These are phyloP conservation scores for Sporothrix pseudoabietina DNA, from an alignment of 2,329 filamentous ascomycete species.

Conservation along the genomic window DNA sequence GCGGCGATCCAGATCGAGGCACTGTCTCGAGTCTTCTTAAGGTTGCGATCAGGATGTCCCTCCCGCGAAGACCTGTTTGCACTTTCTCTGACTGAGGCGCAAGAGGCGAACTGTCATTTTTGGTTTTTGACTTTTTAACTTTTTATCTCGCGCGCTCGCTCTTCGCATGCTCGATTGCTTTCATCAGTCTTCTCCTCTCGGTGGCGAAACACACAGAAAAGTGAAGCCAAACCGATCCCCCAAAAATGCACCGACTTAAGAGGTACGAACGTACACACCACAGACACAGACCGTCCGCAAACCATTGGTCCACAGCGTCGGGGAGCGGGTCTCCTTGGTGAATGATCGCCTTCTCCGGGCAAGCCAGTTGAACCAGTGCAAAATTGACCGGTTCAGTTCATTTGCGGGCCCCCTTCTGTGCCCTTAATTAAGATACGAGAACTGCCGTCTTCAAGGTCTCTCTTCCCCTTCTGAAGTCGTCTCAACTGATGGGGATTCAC, in stretches of 20 bases:
- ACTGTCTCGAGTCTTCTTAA: neutral
- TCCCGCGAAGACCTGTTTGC: neutral
- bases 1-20: conserved; percentile 13
- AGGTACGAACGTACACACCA: conserved; percentile 2
- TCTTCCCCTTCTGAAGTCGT: neutral
- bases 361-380: neutral
- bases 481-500: neutral
- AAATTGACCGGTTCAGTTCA: neutral
- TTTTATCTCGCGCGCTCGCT: neutral
- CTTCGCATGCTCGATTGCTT: neutral
- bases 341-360: conserved; percentile 16
- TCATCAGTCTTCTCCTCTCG: conserved; percentile 1
- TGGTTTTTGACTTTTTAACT: neutral
- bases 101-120: neutral
- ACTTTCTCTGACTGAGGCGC: neutral
- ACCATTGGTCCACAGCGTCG: neutral
- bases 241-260: neutral
- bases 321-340: conserved; percentile 9
- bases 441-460: neutral
- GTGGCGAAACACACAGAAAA: neutral
- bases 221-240: neutral
- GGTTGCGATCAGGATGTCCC: neutral
- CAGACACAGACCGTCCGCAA: conserved; percentile 11
- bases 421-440: neutral
- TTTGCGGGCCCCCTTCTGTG: neutral